Evolutionary conservation across 208 protist species (phyloP), one percentile per base, ranked within the genome.

Genomic region (Trypanosoma caninum): DNA sequence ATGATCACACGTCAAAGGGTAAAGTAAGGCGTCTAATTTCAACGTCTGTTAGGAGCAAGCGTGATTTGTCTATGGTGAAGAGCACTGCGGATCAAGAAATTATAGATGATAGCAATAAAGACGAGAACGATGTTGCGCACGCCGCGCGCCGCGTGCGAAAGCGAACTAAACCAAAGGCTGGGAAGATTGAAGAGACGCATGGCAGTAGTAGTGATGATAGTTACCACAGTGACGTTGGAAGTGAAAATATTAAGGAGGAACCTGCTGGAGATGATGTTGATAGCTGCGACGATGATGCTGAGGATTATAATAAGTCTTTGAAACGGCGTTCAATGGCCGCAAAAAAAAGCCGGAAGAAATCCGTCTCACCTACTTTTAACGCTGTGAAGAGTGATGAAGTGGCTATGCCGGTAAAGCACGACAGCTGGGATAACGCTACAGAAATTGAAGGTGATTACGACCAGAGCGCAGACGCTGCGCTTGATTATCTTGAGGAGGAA

Each of bases 391-490:
- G 25, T 20, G 2, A 16, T 10, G 64, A 60, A 27, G 35, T 38
- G 37, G 30, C 33, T 9, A 41, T 40, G 42, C 31, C 50, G 9
- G 78, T 82, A 52, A 57, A 71, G 59, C 72, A 84, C 51, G 73
- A 79, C 57, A 71, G 62, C 10, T 83, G 80, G 80, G 76, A 87
- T 38, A 68, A 66, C 30, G 65, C 33, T 2, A 63, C 58, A 30
- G 52, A 69, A 22, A 34, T 48, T 48, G 55, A 64, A 30, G 20
- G 16, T 31, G 60, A 51, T 2, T 55, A 55, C 28, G 56, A 47
- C 13, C 58, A 79, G 48, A 47, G 59, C n/a, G 53, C 70, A 31
- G 37, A 53, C 20, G 55, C 64, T 37, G 38, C 55, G 41, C 53
- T 35, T 11, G 41, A 57, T 10, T 56, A 53, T 41, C 6, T 54